A percentile compares a stretch with the other conserved stretches of the same genome.
These are phyloP conservation scores for Leccinum variicolor DNA, from an alignment of 768 basidiomycete genomes.

Conservation along the genomic window DNA sequence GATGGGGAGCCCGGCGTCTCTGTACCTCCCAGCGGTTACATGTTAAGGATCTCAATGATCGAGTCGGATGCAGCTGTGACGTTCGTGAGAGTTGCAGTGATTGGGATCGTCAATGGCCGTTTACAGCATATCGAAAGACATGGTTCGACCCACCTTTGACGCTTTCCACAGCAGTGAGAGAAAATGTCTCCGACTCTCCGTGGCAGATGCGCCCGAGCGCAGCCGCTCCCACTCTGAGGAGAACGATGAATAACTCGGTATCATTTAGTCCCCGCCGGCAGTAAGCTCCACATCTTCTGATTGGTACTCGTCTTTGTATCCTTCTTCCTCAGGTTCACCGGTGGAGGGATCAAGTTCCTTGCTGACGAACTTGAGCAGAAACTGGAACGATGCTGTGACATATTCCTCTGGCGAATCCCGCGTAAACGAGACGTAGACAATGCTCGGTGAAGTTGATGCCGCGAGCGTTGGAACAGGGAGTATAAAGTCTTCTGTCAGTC, in stretches of 20 bases:
- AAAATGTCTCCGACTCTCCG: conserved; percentile 96
- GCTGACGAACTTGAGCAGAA: conserved; percentile 90
- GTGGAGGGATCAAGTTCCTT: conserved; percentile 97
- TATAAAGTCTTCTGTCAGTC: conserved; percentile 91
- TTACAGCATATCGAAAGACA: conserved; percentile 5
- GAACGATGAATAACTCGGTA: conserved; percentile 91
- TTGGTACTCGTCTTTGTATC: conserved; percentile 99
- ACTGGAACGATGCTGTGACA: conserved; percentile 80
- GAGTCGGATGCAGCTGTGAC: conserved; percentile 88
- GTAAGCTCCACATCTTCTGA: conserved; percentile 94
- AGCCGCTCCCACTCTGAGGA: conserved; percentile 94
- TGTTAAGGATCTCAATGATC: conserved; percentile 91
- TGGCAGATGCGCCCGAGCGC: conserved; percentile 71
- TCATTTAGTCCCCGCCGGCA: conserved; percentile 90
- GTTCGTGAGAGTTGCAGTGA: conserved; percentile 3
- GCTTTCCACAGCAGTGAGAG: conserved; percentile 87
- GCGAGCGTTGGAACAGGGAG: conserved; percentile 76
- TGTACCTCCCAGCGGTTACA: conserved; percentile 94
- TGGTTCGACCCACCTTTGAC: conserved; percentile 73
- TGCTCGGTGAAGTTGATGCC: conserved; percentile 68
- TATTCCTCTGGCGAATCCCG: conserved; percentile 77
- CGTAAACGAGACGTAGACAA: conserved; percentile 92
- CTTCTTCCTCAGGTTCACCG: conserved; percentile 94
- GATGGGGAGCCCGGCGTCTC: conserved; percentile 78
- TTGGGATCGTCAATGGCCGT: conserved; percentile 18